Percentiles rank a stretch among this genome's conserved stretches.
These are phyloP conservation scores for Ophiocordyceps camponoti-floridani DNA, from an alignment of 2,329 filamentous ascomycete genomes.

Conservation along the genomic window DNA sequence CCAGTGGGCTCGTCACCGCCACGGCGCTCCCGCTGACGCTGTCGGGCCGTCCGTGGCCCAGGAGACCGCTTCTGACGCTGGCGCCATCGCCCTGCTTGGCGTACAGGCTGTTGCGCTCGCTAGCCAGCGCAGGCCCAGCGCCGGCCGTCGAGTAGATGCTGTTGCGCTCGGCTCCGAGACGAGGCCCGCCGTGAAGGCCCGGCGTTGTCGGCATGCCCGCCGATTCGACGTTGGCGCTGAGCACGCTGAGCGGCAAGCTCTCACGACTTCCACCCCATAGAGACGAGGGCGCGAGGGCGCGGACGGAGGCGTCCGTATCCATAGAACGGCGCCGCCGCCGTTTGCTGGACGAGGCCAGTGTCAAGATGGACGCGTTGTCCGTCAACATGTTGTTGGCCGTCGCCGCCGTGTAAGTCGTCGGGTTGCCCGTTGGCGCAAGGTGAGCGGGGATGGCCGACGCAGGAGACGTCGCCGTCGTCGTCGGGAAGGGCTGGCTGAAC, in stretches of 20 bases:
- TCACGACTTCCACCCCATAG: conserved; percentile 70
- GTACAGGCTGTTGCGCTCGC: conserved; percentile 71
- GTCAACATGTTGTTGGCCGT: conserved; percentile 69
- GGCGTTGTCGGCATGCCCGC: conserved; percentile 24
- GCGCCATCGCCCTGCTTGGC: conserved; percentile 52
- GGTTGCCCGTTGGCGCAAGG: conserved; percentile 38
- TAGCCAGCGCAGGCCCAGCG: conserved; percentile 43
- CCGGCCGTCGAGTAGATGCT: conserved; percentile 70
- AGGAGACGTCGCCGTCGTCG: conserved; percentile 29
- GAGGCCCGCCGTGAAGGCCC: conserved; percentile 32
- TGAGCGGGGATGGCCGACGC: conserved; percentile 58
- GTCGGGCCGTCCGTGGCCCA: conserved; percentile 65
- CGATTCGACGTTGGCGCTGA: conserved; percentile 51
- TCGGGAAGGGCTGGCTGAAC: conserved; percentile 48
- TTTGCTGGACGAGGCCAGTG: conserved; percentile 68
- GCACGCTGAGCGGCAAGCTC: conserved; percentile 58
- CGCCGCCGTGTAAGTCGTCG: conserved; percentile 57
- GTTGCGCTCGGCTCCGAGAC: conserved; percentile 41
- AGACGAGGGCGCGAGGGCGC: conserved; percentile 66
- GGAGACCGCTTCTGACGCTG: conserved; percentile 59
- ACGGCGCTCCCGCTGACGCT: conserved; percentile 65
- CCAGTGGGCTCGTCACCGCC: conserved; percentile 41
- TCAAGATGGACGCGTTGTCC: conserved; percentile 75
- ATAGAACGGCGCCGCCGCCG: conserved; percentile 59
- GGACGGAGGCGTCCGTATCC: conserved; percentile 73